Conservation (phyloP, 371 early-diverging fungal species). For the Coemansia sp. region DNA sequence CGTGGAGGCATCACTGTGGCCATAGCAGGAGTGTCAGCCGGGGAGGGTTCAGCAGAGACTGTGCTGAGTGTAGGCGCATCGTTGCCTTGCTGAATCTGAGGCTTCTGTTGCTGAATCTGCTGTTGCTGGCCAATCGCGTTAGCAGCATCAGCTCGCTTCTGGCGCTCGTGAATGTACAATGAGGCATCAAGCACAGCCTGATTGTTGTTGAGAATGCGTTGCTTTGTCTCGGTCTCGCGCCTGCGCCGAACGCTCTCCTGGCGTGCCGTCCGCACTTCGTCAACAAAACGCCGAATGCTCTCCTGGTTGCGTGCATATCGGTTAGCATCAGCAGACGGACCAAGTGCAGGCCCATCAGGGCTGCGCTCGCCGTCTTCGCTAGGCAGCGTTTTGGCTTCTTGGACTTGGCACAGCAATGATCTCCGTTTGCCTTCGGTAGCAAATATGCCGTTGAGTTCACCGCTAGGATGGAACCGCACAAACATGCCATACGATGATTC, state of each 20-base stretch:
- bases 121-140: not conserved
- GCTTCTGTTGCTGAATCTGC: constrained; percentile 2
- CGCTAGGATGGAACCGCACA: constrained; percentile 48
- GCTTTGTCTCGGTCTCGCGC: constrained; percentile 18
- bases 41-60: not conserved
- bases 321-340: not conserved
- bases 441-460: constrained; percentile 43
- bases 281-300: constrained; percentile 38
- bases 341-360: not conserved
- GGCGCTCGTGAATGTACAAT: constrained; percentile 37
- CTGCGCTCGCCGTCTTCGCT: not conserved
- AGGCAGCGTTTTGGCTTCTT: not conserved
- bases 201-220: constrained; percentile 14
- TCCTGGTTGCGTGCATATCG: constrained; percentile 40
- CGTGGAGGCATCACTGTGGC: constrained; percentile 10
- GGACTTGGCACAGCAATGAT: not conserved
- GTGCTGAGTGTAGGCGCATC: constrained; percentile 4
- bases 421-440: not conserved
- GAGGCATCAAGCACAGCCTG: constrained; percentile 44
- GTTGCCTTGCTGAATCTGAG: not conserved
- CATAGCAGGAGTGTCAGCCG: not conserved
- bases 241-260: constrained; percentile 26
- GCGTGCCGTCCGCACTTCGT: constrained; percentile 31
- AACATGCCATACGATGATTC: constrained; percentile 49
- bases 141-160: constrained; percentile 15